phyloP scores from a whole-genome alignment of 139 green algal species.

The Monoraphidium neglectum region DNA sequence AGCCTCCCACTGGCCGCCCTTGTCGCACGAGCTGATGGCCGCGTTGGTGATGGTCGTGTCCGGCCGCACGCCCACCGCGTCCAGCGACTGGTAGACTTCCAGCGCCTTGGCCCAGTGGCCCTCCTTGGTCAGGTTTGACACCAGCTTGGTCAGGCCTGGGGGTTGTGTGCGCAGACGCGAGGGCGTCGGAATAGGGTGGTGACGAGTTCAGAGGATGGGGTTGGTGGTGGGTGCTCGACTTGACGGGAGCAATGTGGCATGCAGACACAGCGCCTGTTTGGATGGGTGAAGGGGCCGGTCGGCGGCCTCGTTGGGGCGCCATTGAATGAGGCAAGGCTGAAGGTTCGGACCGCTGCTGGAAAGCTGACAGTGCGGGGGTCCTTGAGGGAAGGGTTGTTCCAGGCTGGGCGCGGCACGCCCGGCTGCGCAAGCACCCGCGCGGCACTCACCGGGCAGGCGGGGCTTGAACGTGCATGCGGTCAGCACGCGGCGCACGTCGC shows the following conservation, averaged over 20 bases:
- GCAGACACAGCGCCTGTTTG: too few species aligned
- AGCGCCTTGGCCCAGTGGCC: slow-evolving; percentile 81
- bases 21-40: slow-evolving; percentile 88
- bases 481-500: slow-evolving; percentile 39
- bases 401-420: background rate
- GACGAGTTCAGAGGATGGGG: background rate
- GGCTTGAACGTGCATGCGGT: slow-evolving; percentile 46
- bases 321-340: too few species aligned
- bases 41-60: slow-evolving; percentile 93
- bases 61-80: slow-evolving; percentile 63
- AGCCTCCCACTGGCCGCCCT: slow-evolving; percentile 86
- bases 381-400: background rate
- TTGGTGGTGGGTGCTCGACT: background rate
- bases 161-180: too few species aligned
- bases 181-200: too few species aligned
- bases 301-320: too few species aligned
- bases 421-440: too few species aligned
- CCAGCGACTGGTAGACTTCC: slow-evolving; percentile 65
- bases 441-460: slow-evolving; percentile 47
- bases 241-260: too few species aligned
- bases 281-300: too few species aligned
- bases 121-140: slow-evolving; percentile 82
- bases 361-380: too few species aligned
- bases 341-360: too few species aligned
- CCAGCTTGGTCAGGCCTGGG: slow-evolving; percentile 87